Conservation (phyloP, 1,284 basidiomycete genomes). For the Inonotus hispidus region DNA sequence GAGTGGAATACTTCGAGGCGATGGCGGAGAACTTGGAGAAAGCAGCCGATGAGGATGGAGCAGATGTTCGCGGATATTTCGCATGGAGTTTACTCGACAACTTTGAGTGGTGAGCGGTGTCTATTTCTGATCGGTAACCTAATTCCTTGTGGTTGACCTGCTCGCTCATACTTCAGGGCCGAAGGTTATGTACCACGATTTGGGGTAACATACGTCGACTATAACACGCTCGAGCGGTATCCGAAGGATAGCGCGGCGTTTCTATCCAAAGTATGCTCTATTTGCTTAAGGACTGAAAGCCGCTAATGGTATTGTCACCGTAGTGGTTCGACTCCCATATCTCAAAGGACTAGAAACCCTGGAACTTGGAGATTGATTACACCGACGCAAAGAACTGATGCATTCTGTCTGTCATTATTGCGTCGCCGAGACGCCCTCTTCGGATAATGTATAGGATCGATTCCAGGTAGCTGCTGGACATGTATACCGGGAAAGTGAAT, state of each 20-base stretch:
- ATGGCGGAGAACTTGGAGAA: conserved; percentile 52
- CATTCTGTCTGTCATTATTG: no score
- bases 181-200: conserved; percentile 63
- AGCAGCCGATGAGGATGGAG: conserved; percentile 58
- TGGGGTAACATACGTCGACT: conserved; percentile 64
- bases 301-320: not conserved
- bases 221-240: conserved; percentile 60
- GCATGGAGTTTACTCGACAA: conserved; percentile 72
- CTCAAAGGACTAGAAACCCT: not conserved
- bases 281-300: not conserved
- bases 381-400: no score
- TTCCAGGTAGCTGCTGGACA: no score
- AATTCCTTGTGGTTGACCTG: not conserved
- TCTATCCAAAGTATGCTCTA: conserved; percentile 34
- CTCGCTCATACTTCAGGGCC: conserved; percentile 25
- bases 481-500: no score
- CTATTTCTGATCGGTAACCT: not conserved
- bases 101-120: conserved; percentile 53
- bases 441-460: no score
- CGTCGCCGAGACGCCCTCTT: no score
- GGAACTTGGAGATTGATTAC: no score
- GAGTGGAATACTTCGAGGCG: conserved; percentile 64
- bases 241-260: conserved; percentile 66
- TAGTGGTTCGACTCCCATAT: not conserved
- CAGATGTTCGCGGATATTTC: conserved; percentile 65